Base-by-base conservation (phyloP, 1,284 basidiomycete genomes). In the Abortiporus biennis region DNA sequence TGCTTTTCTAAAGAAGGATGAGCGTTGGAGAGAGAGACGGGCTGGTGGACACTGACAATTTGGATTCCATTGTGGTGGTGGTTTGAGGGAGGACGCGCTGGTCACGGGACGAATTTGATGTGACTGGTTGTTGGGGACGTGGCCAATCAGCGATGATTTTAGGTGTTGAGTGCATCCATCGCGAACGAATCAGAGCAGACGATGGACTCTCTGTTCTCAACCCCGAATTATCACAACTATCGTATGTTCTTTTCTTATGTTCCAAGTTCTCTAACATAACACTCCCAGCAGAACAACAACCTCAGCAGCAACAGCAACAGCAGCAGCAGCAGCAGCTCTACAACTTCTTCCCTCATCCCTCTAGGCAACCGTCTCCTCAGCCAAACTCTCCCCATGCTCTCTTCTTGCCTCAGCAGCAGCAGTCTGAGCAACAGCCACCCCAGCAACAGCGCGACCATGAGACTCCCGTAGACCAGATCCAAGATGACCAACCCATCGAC, bases 191-290 rank as follows among this genome's bases (percentile, higher is more conserved):
- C 65, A 69, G 50, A 49, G 69, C 68, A 69, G 70, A 72, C 66
- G 70, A 74, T 68, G 68, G 67, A 67, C 74, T 76, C 66, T 75
- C 76, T 78, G 61, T 70, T 80, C 65, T 80, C 78, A 69, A 68
- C 70, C 55, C 61, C 72, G 58, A 66, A 76, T 67, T 75, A 62
- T 46, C 60, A 74, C 56, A 63, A 68, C 54, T 69, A 70, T 62
- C 61, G 62, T 62, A 54, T 39, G 62, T 56, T 35, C 34, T 42
- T 32, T 31, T 42, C 31, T 37, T 36, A 44, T 32, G 16, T 17
- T 29, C 36, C 34, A 21, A 15, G 19, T 33, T 25, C 42, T 36
- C 34, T 21, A 33, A 44, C 35, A 21, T 30, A 23, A 36, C 31
- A 56, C 50, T 48, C 58, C 37, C 64, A 62, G 40, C 57, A 60